These are phyloP conservation scores for Talaromyces proteolyticus DNA, from an alignment of 495 filamentous ascomycete genomes.

Conservation along the genomic window DNA sequence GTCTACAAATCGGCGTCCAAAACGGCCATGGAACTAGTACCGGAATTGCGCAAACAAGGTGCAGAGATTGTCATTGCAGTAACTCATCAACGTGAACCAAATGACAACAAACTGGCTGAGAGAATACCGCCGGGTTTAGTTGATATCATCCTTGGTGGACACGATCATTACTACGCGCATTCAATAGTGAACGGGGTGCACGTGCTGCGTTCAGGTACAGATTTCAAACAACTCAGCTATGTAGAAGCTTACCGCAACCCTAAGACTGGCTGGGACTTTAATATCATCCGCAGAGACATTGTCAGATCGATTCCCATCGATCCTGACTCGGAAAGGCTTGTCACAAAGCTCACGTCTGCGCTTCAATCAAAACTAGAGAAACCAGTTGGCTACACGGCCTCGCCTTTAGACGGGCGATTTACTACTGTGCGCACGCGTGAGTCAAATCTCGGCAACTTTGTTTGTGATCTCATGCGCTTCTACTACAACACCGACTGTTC, in stretches of 20 bases:
- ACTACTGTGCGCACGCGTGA: conserved; percentile 70
- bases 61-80: conserved; percentile 76
- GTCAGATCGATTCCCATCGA: conserved; percentile 61
- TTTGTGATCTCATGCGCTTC: conserved; percentile 82
- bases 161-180: conserved; percentile 86
- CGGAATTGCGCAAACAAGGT: conserved; percentile 63
- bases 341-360: conserved; percentile 60
- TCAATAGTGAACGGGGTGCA: conserved; percentile 69
- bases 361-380: conserved; percentile 73
- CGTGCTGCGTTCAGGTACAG: conserved; percentile 74
- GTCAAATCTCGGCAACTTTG: conserved; percentile 83
- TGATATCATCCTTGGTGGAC: conserved; percentile 81
- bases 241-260: conserved; percentile 61
- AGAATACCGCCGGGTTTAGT: conserved; percentile 60
- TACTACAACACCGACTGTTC: conserved; percentile 76
- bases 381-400: conserved; percentile 74
- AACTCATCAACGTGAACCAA: conserved; percentile 82
- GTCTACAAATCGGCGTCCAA: conserved; percentile 71
- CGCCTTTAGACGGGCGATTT: conserved; percentile 78
- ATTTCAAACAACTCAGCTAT: conserved; percentile 89
- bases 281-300: conserved; percentile 69
- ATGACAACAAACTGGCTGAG: conserved; percentile 73
- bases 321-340: conserved; percentile 44
- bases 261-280: conserved; percentile 62
- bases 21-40: conserved; percentile 65